These are phyloP conservation scores for Lentinula lateritia DNA, from an alignment of 768 basidiomycete genomes.

Conservation along the genomic window DNA sequence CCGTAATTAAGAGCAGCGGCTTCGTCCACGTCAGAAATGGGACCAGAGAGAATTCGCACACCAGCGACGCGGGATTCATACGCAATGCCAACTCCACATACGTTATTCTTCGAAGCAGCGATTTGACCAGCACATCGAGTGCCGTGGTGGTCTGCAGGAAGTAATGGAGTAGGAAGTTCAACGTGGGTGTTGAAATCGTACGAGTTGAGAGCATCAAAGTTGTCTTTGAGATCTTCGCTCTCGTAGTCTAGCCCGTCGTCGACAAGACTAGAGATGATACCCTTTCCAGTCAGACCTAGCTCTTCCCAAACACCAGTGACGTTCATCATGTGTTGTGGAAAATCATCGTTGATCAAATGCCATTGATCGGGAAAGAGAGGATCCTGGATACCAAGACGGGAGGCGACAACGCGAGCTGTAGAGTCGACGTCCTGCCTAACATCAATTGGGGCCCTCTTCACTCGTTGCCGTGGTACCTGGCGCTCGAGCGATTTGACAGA, in stretches of 20 bases:
- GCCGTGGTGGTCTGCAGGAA: conserved; percentile 92
- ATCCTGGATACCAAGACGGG: conserved; percentile 66
- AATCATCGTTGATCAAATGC: conserved; percentile 90
- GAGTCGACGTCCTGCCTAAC: conserved; percentile 28
- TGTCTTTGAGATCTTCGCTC: conserved; percentile 79
- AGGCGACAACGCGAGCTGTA: conserved; percentile 42
- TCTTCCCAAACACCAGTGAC: conserved; percentile 85
- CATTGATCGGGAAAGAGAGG: conserved; percentile 85
- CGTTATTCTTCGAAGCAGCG: conserved; percentile 86
- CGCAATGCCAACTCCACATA: conserved; percentile 92
- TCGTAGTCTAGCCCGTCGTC: conserved; percentile 95
- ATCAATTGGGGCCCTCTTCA: conserved; percentile 71
- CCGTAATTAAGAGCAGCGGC: conserved; percentile 93
- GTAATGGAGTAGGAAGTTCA: conserved; percentile 77
- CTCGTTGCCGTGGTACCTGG: conserved; percentile 62
- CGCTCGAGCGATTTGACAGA: conserved; percentile 57
- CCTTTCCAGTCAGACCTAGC: conserved; percentile 82
- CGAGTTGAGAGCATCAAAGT: conserved; percentile 86
- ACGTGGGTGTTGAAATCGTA: conserved; percentile 97
- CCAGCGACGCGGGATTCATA: conserved; percentile 90
- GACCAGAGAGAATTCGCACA: conserved; percentile 90
- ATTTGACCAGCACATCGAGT: conserved; percentile 98
- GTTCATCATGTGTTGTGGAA: conserved; percentile 83
- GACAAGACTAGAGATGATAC: conserved; percentile 81
- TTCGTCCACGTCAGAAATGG: conserved; percentile 94